Conservation (phyloP, 495 filamentous ascomycete species). For the Rhypophila decipiens region DNA sequence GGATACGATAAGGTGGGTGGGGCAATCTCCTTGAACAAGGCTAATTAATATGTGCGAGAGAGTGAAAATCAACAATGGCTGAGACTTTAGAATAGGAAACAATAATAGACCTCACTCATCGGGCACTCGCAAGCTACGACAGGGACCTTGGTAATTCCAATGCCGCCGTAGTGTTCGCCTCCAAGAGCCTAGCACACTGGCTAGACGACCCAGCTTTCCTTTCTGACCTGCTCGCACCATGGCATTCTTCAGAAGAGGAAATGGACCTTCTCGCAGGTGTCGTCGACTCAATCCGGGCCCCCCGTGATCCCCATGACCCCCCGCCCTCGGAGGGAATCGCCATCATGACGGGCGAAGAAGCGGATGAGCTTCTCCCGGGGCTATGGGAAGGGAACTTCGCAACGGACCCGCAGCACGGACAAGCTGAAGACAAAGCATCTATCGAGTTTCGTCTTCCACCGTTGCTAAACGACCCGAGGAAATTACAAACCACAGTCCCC, state of each 20-base stretch:
- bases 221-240: constrained; percentile 17
- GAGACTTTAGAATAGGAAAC: not conserved
- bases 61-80: too few relatives aligned
- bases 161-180: constrained; percentile 30
- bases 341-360: constrained; percentile 24
- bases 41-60: not conserved
- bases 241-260: not conserved
- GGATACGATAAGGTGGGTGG: not conserved
- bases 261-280: constrained; percentile 29
- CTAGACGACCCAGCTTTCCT: constrained; percentile 33
- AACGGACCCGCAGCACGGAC: not conserved
- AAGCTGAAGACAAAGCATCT: constrained; percentile 4
- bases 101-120: not conserved
- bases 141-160: constrained; percentile 1
- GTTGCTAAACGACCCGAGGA: constrained; percentile 4
- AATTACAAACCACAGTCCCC: constrained; percentile 45
- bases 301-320: constrained; percentile 12
- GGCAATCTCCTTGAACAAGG: not conserved
- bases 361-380: constrained; percentile 24
- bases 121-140: not conserved
- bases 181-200: constrained; percentile 29
- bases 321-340: constrained; percentile 34
- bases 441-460: constrained; percentile 11
- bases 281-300: constrained; percentile 25
- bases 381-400: constrained; percentile 17